Evolutionary conservation across 2,329 filamentous ascomycete species (phyloP), one percentile per base, ranked within the genome.

Genomic region (Bertia moriformis): DNA sequence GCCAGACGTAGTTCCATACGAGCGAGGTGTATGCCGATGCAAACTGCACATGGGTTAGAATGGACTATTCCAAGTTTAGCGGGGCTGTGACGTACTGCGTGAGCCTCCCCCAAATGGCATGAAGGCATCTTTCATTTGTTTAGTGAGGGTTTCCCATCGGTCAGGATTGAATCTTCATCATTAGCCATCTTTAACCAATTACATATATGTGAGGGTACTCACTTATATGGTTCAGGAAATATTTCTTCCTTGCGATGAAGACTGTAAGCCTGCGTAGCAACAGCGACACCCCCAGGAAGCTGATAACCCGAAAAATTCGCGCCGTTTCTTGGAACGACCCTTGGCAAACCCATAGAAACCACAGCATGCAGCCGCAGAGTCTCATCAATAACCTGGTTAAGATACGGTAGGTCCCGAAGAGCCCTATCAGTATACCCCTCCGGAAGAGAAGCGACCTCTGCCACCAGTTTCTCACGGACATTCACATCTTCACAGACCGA

Each of bases 11-110:
- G 47, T 46, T 77, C 71, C 53, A 71, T 71, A 17, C 59, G 56
- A 0, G 73, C 72, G 15, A 78, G 57, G 42, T 76, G 69, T 18
- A 71, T 54, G 2, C 73, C 73, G 14, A 79, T 56, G 43, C 73
- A 78, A 2, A 52, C 54, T 60, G 32, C 32, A 36, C 12, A 14
- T 7, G 17, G n/a, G 7, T 7, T 14, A 10, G 17, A 18, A 12
- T 38, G 14, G n/a, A n/a, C n/a, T 18, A 36, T 19, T 20, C 19
- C 4, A 35, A 38, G 14, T 14, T 29, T 18, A n/a, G n/a, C n/a
- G n/a, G n/a, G n/a, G 15, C 18, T 12, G 19, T 18, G 24, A 33
- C 49, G 39, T 46, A 51, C 65, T 61, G 37, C 67, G 55, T 0
- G 67, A 57, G 2, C 71, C 71, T 4, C 60, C 64, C 1, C 71